Evolutionary conservation across 768 basidiomycete species (phyloP), one percentile per base, ranked within the genome.

Genomic region (Chalciporus sphaerocephalus): DNA sequence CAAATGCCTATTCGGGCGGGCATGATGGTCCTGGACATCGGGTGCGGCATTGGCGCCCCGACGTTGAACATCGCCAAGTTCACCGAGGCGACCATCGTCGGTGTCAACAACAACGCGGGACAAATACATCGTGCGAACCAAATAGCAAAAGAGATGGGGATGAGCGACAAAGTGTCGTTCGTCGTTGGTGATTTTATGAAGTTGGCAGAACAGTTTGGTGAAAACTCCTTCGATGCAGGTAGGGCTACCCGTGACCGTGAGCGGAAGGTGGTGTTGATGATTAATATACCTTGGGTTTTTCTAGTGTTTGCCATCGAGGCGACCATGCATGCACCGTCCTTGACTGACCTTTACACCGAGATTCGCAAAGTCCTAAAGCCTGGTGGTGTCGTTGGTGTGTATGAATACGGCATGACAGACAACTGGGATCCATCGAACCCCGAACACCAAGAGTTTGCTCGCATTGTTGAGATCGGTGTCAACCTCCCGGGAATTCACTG

Each of bases 1-100:
- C n/a, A n/a, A 43, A 22, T 48, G 47, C 6, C 24, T 10, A 5
- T 25, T 25, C 24, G 24, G 47, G 81, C 90, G 2, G 88, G 90
- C 35, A 93, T 93, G 91, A 79, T 84, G 37, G 92, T 97, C 32
- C 83, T 97, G 49, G 93, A 97, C 62, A 91, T 97, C 51, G 93
- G 93, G 5, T 95, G 93, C 66, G 93, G 93, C 62, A 84, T 97
- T 48, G 93, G 93, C 46, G 93, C 92, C 0, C 93, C 93, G 25
- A 92, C 93, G 5, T 78, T 92, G 34, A 87, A 90, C 65, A 97
- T 97, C 57, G 86, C 90, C 13, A 80, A 78, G 40, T 97, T 95
- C 73, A 73, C 89, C 16, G 92, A 93, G 61, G 82, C 77, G 24
- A 69, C 79, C 47, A 82, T 95, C 56, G 69, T 86, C 54, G 92